Evolutionary conservation across 2,329 filamentous ascomycete species (phyloP), one percentile per base, ranked within the genome.

Genomic region (Penicillium sclerotigenum): DNA sequence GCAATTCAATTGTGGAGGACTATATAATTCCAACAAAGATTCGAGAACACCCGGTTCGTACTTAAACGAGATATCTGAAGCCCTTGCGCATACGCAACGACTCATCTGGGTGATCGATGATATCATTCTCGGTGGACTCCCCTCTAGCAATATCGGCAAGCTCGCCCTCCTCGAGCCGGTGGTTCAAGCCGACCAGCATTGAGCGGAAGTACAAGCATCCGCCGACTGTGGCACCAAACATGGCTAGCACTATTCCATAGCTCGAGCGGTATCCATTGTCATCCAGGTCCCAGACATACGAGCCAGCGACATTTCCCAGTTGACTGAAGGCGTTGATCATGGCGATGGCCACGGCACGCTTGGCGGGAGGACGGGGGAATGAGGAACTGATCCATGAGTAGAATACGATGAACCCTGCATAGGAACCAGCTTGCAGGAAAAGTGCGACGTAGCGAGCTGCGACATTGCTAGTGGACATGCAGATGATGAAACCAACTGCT

Each of bases 331-430:
- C 86, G 68, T 92, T 92, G 75, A 91, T 89, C 60, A 89, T 85
- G 4, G 88, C 89, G 4, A 92, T 72, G 0, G 87, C 87, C 0
- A 87, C 83, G 5, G 85, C 85, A 52, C 87, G 82, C 75, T 91
- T 91, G 20, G 88, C 87, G 0, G 88, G 87, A 1, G 89, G 89
- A 2, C 88, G 82, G 0, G 88, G 88, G 57, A 92, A 81, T 4
- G 66, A 68, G 28, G 64, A 60, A 54, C 66, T 68, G 61, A 68
- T 68, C 65, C 65, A 67, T 18, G 66, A 68, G 58, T 68, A 68
- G 60, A 68, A 67, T 37, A 68, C 65, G 47, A 68, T 68, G 56
- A 67, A 68, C 8, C 81, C 81, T 0, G 83, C 82, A 59, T 86
- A 86, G 2, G 81, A 80, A 29, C 75, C 76, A 0, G 83, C 79